Conservation (phyloP, 2,329 filamentous ascomycete genomes). For the Myriangium duriaei region DNA sequence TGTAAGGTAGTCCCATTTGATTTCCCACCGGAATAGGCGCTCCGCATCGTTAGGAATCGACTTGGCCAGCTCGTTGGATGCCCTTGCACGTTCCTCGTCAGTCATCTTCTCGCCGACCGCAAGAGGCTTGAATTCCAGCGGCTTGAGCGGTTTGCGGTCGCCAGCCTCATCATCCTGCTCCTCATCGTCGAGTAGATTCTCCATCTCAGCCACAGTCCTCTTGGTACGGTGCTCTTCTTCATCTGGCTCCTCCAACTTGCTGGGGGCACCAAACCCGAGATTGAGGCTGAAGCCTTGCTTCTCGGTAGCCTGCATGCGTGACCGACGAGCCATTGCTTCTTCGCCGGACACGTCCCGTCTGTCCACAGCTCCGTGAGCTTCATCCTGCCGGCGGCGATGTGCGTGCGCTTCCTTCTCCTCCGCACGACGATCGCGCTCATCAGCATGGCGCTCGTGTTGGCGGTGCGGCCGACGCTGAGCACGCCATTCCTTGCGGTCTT, state of each 20-base stretch:
- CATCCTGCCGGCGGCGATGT: slow-evolving; percentile 51
- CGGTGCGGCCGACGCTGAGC: slow-evolving; percentile 66
- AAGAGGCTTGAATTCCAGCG: slow-evolving; percentile 32
- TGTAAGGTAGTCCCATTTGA: slow-evolving; percentile 87
- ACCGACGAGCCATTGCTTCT: slow-evolving; percentile 48
- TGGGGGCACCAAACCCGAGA: slow-evolving; percentile 7
- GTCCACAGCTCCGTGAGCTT: slow-evolving; percentile 74
- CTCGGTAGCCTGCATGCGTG: slow-evolving; percentile 21
- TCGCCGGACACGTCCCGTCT: slow-evolving; percentile 70
- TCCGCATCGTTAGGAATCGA: slow-evolving; percentile 83
- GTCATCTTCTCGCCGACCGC: slow-evolving; percentile 54
- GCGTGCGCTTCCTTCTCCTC: slow-evolving; percentile 61
- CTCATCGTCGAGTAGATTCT: slow-evolving; percentile 74
- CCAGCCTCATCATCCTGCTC: slow-evolving; percentile 58
- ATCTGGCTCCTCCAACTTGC: slow-evolving; percentile 5
- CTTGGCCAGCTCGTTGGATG: slow-evolving; percentile 66
- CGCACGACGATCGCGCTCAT: slow-evolving; percentile 68
- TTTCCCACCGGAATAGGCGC: slow-evolving; percentile 70
- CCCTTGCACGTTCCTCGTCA: slow-evolving; percentile 76
- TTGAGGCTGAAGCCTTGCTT: slow-evolving; percentile 11
- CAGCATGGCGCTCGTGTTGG: slow-evolving; percentile 58
- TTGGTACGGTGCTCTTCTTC: slow-evolving; percentile 8
- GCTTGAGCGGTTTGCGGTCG: slow-evolving; percentile 16
- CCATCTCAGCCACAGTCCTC: slow-evolving; percentile 74
- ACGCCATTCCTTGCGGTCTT: slow-evolving; percentile 73